A percentile compares a stretch with the other conserved stretches of the same genome.
These are phyloP conservation scores for Xylaria sp. DNA, from an alignment of 2,329 filamentous ascomycete genomes.

Conservation along the genomic window DNA sequence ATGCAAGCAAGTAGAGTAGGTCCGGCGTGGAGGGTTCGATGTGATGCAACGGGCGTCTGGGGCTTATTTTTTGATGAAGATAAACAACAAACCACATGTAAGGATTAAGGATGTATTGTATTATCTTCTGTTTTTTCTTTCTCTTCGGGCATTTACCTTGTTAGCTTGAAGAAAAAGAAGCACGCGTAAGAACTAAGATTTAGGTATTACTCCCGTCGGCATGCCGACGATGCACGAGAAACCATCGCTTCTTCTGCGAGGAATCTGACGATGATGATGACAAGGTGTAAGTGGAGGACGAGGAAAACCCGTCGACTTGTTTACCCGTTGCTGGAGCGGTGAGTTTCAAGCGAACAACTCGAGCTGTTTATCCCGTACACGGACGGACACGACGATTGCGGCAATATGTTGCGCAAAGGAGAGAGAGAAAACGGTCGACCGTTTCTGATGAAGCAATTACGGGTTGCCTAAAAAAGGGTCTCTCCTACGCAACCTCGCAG, in stretches of 20 bases:
- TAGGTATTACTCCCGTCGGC: not conserved
- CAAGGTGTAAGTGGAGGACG: not conserved
- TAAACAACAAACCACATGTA: not conserved
- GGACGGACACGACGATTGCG: too few relatives aligned
- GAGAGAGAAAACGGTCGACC: too few relatives aligned
- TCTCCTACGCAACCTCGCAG: slow-evolving; percentile 5
- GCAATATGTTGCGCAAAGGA: too few relatives aligned
- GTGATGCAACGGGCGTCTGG: not conserved
- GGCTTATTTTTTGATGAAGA: slow-evolving; percentile 3
- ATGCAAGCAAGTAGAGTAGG: not conserved
- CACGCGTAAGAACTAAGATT: not conserved
- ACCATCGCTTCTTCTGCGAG: not conserved
- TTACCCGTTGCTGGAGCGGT: slow-evolving; percentile 18
- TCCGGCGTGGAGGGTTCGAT: not conserved
- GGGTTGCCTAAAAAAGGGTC: not conserved
- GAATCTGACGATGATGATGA: not conserved
- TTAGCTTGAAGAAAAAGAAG: not conserved
- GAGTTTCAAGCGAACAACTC: slow-evolving; percentile 23
- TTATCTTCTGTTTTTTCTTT: too few relatives aligned
- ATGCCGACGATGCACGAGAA: not conserved
- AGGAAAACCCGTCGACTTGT: too few relatives aligned
- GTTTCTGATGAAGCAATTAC: not conserved
- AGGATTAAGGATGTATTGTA: not conserved
- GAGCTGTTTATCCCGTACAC: too few relatives aligned
- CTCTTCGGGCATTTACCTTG: not conserved